These are phyloP conservation scores for Saccharum spontaneum DNA, from an alignment of 176 grass and related monocot species.

Conservation along the genomic window DNA sequence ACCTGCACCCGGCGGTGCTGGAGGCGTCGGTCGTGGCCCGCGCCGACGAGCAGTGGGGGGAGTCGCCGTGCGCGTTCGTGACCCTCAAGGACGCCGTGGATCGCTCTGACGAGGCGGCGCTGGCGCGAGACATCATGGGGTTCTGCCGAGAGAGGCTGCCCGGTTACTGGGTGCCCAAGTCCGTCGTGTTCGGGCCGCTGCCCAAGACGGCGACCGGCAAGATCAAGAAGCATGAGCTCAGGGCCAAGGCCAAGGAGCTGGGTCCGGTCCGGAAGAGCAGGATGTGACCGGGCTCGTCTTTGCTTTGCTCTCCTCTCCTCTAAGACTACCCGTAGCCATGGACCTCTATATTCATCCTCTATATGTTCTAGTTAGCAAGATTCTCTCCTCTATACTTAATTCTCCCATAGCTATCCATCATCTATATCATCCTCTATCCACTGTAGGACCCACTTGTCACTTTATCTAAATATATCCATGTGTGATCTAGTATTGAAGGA, in stretches of 20 bases:
- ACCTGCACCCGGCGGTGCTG: constrained; percentile 76
- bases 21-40: constrained; percentile 88
- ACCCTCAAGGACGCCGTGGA: constrained; percentile 59
- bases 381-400: no score
- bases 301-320: neutral
- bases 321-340: no score
- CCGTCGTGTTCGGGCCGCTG: constrained; percentile 83
- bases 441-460: no score
- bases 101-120: constrained; percentile 43
- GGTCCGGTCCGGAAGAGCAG: constrained; percentile 79
- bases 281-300: constrained; percentile 40
- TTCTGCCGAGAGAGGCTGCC: constrained; percentile 83
- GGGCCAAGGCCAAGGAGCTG: constrained; percentile 74
- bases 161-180: constrained; percentile 93
- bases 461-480: no score
- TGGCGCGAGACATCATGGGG: constrained; percentile 62
- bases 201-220: constrained; percentile 96
- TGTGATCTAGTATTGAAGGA: no score
- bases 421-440: no score
- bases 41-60: constrained; percentile 86
- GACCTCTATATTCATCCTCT: no score
- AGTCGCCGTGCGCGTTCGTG: constrained; percentile 91
- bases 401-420: no score
- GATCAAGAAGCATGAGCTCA: constrained; percentile 94
- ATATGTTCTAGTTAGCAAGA: no score